Evolutionary conservation across 805 yeast genomes (phyloP).

Genomic region (Ogataea nonfermentans): DNA sequence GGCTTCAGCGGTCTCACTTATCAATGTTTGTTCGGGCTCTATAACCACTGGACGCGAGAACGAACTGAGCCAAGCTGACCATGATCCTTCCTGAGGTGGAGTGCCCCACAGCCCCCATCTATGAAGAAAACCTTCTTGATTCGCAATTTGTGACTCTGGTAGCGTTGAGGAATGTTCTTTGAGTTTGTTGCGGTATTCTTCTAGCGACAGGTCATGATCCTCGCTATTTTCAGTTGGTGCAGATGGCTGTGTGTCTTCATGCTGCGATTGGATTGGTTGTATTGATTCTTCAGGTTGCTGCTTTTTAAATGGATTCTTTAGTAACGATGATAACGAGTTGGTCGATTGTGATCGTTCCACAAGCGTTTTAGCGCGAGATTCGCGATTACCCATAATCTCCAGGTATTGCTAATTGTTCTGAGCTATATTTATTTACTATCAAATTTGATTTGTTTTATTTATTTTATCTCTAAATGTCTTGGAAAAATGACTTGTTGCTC

Average conservation of each 20-base stretch:
- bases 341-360: slow-evolving; percentile 22
- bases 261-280: background rate
- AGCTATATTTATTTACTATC: no score
- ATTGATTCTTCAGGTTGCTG: slow-evolving; percentile 8
- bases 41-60: background rate
- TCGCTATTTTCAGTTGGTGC: slow-evolving; percentile 1
- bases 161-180: slow-evolving; percentile 12
- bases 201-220: slow-evolving; percentile 23
- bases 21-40: background rate
- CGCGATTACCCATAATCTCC: slow-evolving; percentile 7
- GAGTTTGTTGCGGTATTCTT: slow-evolving; percentile 27
- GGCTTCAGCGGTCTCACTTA: background rate
- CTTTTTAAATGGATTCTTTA: slow-evolving; percentile 21
- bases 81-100: slow-evolving; percentile 1
- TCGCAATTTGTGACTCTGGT: background rate
- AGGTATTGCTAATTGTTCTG: no score
- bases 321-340: slow-evolving; percentile 21
- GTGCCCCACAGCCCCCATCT: slow-evolving; percentile 6
- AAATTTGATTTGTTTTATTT: background rate
- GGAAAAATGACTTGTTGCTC: slow-evolving; percentile 23
- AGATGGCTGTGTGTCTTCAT: slow-evolving; percentile 1
- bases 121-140: slow-evolving; percentile 2
- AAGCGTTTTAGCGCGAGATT: slow-evolving; percentile 1
- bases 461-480: slow-evolving; percentile 8
- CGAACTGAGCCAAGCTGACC: slow-evolving; percentile 17